Base-by-base conservation (phyloP, 164 flowering plant species). In the Litsea cubeba region DNA sequence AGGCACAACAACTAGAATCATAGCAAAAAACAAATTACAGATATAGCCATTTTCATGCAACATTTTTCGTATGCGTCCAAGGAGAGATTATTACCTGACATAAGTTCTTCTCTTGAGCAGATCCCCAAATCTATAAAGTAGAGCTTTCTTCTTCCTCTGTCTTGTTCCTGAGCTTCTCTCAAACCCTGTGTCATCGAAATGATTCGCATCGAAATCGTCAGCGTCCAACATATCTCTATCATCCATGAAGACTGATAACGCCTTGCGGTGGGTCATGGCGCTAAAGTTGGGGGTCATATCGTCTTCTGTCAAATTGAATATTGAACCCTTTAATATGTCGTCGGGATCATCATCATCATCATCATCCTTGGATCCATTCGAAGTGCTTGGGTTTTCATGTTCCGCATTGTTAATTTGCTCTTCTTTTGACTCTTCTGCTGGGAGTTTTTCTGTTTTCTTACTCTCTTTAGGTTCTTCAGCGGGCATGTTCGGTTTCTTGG, bases 71-170 rank as follows among this genome's bases (percentile, higher is more conserved):
- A 20, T 15, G 60, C 2, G n/a, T 18, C 2, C n/a, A 17, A 54
- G 60, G n/a, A 54, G n/a, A 54, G 28, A 18, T 8, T 3, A 46
- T 5, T 54, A 62, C 28, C 26, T 54, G 57, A 12, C 1, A 10
- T n/a, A 72, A 76, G 75, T 79, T 64, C 70, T 88, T 73, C 83
- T 85, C 75, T 76, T 82, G 35, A 93, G 26, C 54, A 95, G 80
- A 57, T 87, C 87, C 24, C 93, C 90, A 40, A 95, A 88, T 76
- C 86, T 85, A 15, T 83, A 51, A 1, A 90, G 72, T 84, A 93
- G 68, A 6, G 93, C 88, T 68, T 64, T 91, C 83, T 82, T 89
- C 79, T 84, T 90, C 32, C 84, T 84, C 3, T 81, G 82, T 4
- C 50, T 64, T 12, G 54, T 30, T 2, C 64, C 68, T 5, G 82